Evolutionary conservation across 345 rosid species (phyloP), one percentile per base, ranked within the genome.

Genomic region (Populus simonii): DNA sequence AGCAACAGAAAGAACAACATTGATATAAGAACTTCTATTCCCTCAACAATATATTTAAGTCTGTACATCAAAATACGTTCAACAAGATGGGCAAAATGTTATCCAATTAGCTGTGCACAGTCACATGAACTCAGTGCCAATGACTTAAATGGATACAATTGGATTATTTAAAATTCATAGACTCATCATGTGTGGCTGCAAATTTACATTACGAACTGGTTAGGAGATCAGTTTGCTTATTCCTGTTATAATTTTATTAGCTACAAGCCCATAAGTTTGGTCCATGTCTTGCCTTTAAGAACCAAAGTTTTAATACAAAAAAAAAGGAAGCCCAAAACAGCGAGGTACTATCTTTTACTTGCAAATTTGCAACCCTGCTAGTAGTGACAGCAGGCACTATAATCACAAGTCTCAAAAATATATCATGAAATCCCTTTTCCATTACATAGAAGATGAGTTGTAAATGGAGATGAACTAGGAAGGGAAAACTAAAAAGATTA

Each of bases 1-100:
- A 53, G 25, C 73, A 77, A 75, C 23, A 73, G 47, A 73, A 38
- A 25, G 25, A 25, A 36, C 49, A 62, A 63, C 66, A 66, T 68
- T 25, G 33, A 38, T 35, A 22, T 22, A 65, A 57, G 61, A 41
- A 61, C 7, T 59, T 39, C 29, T 15, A 47, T 47, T 47, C 17
- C 51, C 18, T 47, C 51, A 47, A 47, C 16, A 47, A 12, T 47
- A 13, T 47, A 12, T 47, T 47, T 13, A 12, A 47, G 16, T 12
- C 51, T 47, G 51, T 47, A 47, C 51, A 15, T 47, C 51, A 12
- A 47, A 13, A 47, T 4, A 3, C 0, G 17, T 47, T 47, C 4
- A 47, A 47, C 6, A 12, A 15, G 17, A 47, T 4, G 1, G 16
- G 5, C 51, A 39, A 7, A 39, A 39, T 8, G 41, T 39, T 39